These are phyloP conservation scores for Rehmannia glutinosa DNA, from an alignment of 257 asterid genomes.

Conservation along the genomic window DNA sequence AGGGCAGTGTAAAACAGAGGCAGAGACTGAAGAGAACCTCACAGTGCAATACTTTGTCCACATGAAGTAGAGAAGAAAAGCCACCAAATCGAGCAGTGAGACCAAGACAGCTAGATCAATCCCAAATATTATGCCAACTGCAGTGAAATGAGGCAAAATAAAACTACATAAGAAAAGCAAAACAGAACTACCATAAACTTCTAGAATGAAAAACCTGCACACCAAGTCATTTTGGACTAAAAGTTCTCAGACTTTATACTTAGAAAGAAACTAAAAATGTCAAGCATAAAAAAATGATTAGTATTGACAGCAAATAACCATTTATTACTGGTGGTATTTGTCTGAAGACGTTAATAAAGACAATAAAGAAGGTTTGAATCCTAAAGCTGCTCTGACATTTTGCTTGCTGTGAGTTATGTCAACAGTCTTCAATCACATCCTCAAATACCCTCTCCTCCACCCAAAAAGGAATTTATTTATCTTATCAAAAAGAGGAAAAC, in stretches of 20 bases:
- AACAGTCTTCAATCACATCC: no score
- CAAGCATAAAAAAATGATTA: background rate
- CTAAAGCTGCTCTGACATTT: background rate
- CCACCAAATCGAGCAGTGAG: constrained; percentile 11
- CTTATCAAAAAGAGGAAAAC: no score
- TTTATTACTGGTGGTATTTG: background rate
- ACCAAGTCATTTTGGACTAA: background rate
- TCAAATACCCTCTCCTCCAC: no score
- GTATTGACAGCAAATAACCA: background rate
- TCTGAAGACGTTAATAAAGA: background rate
- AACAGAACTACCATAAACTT: background rate
- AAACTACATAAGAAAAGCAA: background rate
- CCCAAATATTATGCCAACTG: constrained; percentile 1
- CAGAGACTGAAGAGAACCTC: constrained; percentile 12
- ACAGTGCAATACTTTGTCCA: background rate
- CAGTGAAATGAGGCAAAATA: background rate
- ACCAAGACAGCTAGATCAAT: background rate
- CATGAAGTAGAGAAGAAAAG: background rate
- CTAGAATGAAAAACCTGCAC: background rate
- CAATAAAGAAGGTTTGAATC: background rate
- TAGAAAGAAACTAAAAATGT: background rate
- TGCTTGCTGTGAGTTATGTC: background rate
- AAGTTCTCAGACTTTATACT: no score
- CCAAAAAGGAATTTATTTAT: no score
- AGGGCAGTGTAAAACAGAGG: no score